Conservation (phyloP, 163 green algal genomes). For the Scenedesmus sp. region DNA sequence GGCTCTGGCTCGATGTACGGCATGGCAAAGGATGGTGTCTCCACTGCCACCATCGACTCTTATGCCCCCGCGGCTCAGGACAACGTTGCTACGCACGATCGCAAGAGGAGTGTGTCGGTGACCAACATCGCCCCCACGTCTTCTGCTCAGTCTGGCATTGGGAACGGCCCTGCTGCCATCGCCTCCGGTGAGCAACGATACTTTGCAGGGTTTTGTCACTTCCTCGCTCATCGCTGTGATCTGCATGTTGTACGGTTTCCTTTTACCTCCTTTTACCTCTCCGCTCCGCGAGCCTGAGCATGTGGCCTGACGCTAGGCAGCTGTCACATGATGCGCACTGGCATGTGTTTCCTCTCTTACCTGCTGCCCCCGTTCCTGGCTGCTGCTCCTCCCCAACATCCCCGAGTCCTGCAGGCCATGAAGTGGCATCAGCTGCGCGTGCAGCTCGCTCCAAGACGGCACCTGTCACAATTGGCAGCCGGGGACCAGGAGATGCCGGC, state of each 20-base stretch:
- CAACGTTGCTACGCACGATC: background rate
- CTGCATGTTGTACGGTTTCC: background rate
- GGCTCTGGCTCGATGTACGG: constrained; percentile 1
- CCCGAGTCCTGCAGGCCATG: background rate
- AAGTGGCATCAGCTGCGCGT: background rate
- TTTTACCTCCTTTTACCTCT: too few relatives aligned
- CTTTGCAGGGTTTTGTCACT: too few relatives aligned
- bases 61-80: background rate
- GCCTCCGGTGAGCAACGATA: background rate
- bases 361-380: too few relatives aligned
- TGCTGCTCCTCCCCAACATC: too few relatives aligned
- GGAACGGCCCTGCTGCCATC: background rate
- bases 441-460: background rate
- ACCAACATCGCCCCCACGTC: constrained; percentile 14
- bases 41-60: background rate
- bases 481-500: background rate
- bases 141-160: background rate
- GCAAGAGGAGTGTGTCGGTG: background rate
- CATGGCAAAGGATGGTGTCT: background rate
- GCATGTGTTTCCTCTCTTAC: too few relatives aligned
- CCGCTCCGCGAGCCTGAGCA: too few relatives aligned
- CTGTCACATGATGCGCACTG: too few relatives aligned
- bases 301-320: too few relatives aligned
- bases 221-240: background rate
- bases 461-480: background rate